These are phyloP conservation scores for Pyrus hybrid DNA, from an alignment of 331 rosid genomes.

Conservation along the genomic window DNA sequence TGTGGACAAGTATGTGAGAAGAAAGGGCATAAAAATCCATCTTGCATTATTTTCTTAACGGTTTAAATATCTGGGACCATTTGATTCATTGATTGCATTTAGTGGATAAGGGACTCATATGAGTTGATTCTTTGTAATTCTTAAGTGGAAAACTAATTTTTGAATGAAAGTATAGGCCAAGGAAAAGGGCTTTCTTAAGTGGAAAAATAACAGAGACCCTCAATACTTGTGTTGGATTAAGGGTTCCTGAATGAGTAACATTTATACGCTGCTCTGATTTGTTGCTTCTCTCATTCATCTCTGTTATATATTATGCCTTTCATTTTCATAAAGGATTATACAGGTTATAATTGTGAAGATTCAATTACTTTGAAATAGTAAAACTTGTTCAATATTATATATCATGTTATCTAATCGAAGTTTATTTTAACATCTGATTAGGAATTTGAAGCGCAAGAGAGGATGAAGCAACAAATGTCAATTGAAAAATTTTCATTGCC, in stretches of 20 bases:
- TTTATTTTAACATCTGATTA: slow-evolving; percentile 14
- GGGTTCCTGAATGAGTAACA: neutral
- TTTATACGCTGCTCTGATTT: neutral
- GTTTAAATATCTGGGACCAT: neutral
- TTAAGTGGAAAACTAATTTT: neutral
- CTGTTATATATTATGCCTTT: neutral
- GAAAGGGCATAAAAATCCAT: neutral
- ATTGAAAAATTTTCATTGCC: slow-evolving; percentile 65
- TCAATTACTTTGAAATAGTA: neutral
- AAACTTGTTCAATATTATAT: neutral
- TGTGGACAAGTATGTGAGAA: neutral
- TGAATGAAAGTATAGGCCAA: neutral
- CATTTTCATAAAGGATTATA: neutral
- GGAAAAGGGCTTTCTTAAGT: neutral
- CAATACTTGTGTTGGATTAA: neutral
- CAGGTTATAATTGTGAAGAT: neutral
- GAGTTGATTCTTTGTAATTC: neutral
- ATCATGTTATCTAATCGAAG: neutral
- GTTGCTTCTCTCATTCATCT: neutral
- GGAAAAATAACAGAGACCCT: neutral
- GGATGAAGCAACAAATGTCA: slow-evolving; percentile 75
- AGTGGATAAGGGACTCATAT: neutral
- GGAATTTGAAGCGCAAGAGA: slow-evolving; percentile 93
- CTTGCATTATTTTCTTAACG: neutral
- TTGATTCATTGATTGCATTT: neutral